Evolutionary conservation across 176 grass and related monocot genomes (phyloP).

Genomic region (Cymbopogon citratus): DNA sequence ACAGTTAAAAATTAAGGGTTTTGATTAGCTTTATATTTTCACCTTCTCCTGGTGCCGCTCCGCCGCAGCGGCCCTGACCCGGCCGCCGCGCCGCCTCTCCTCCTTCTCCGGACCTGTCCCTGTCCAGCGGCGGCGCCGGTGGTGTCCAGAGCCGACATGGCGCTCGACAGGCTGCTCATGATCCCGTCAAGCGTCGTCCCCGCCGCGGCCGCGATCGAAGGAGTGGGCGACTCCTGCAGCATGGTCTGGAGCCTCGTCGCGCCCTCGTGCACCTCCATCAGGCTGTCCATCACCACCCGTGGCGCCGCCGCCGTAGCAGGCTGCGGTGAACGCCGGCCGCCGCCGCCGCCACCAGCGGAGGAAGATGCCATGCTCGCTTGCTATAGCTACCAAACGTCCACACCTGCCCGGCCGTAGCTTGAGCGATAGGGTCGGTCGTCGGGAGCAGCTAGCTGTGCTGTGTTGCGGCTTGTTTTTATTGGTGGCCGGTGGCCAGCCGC

Average conservation of each 20-base stretch:
- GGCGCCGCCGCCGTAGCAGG: background rate
- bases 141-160: constrained; percentile 17
- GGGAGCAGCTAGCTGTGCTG: background rate
- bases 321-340: background rate
- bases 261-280: constrained; percentile 11
- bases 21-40: background rate
- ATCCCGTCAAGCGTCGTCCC: constrained; percentile 30
- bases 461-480: constrained; percentile 35
- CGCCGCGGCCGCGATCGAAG: background rate
- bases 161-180: constrained; percentile 33
- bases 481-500: background rate
- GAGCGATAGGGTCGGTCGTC: background rate
- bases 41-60: constrained; percentile 47
- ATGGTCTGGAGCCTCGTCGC: constrained; percentile 31
- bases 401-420: background rate
- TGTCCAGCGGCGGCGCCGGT: background rate
- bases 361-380: constrained; percentile 1
- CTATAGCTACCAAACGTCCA: background rate
- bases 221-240: background rate
- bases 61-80: constrained; percentile 5
- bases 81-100: background rate
- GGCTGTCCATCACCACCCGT: background rate
- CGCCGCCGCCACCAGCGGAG: background rate
- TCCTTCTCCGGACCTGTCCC: background rate
- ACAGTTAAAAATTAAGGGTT: background rate